These are phyloP conservation scores for Colletotrichum sp. DNA, from an alignment of 2,329 filamentous ascomycete species.

Conservation along the genomic window DNA sequence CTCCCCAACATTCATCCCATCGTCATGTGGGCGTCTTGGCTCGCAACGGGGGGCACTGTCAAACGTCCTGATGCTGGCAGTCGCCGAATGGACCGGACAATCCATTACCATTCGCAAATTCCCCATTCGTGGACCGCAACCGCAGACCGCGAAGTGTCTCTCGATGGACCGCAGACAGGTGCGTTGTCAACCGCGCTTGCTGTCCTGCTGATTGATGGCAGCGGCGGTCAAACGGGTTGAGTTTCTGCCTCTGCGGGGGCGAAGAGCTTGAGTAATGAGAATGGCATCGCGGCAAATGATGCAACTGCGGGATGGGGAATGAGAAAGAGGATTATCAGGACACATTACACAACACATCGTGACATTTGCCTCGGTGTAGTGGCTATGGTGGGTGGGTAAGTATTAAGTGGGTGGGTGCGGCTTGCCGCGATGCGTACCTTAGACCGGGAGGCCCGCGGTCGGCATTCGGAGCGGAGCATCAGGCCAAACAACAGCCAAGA, in stretches of 20 bases:
- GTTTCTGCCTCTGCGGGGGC: background rate
- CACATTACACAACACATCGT: background rate
- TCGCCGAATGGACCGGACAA: background rate
- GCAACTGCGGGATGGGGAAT: background rate
- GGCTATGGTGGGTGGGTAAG: background rate
- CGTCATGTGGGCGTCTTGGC: conserved; percentile 11
- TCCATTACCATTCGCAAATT: conserved; percentile 20
- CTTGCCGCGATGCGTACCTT: background rate
- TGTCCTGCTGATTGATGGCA: background rate
- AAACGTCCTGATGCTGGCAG: background rate
- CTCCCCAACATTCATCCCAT: background rate
- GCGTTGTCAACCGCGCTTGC: background rate
- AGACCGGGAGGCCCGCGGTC: background rate
- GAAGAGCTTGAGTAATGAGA: background rate
- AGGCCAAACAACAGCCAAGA: background rate
- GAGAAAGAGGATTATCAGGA: background rate
- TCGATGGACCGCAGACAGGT: background rate
- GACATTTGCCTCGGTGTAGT: background rate
- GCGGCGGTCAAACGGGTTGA: background rate
- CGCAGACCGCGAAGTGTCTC: background rate
- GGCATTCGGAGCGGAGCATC: background rate
- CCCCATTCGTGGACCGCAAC: conserved; percentile 18
- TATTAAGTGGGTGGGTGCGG: background rate
- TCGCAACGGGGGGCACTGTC: background rate
- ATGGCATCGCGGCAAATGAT: background rate